Conservation (phyloP, 2,329 filamentous ascomycete species). For the Biscogniauxia mediterranea region DNA sequence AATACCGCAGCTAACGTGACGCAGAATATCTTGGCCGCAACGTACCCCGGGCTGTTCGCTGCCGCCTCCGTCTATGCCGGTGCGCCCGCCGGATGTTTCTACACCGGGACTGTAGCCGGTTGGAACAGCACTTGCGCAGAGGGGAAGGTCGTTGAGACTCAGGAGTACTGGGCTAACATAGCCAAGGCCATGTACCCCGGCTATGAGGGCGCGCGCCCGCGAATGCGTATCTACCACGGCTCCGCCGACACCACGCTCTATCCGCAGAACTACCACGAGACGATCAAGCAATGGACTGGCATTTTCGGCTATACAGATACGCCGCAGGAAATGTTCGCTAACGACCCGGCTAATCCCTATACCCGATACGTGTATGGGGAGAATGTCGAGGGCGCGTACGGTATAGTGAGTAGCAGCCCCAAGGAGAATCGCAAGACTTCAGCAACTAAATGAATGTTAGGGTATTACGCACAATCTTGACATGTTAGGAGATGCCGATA, state of each 20-base stretch:
- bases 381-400: constrained; percentile 22
- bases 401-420: constrained; percentile 10
- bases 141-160: constrained; percentile 42
- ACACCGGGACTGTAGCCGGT: constrained; percentile 38
- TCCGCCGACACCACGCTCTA: constrained; percentile 31
- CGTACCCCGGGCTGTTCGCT: constrained; percentile 47
- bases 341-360: constrained; percentile 16
- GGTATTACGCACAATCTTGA: constrained; percentile 20
- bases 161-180: constrained; percentile 47
- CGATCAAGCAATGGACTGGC: constrained; percentile 37
- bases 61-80: constrained; percentile 45
- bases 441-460: constrained; percentile 3
- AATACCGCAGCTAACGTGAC: neutral
- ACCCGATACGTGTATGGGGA: constrained; percentile 23
- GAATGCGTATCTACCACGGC: constrained; percentile 36
- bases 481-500: constrained; percentile 22
- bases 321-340: constrained; percentile 11
- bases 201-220: constrained; percentile 31
- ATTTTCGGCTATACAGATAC: constrained; percentile 34
- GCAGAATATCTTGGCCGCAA: constrained; percentile 44
- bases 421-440: neutral
- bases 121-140: constrained; percentile 54
- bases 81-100: constrained; percentile 44
- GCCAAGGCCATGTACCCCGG: constrained; percentile 40
- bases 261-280: constrained; percentile 32